Evolutionary conservation across 192 early-diverging fungal species (phyloP).

Genomic region (Dimargaris xerosporica): DNA sequence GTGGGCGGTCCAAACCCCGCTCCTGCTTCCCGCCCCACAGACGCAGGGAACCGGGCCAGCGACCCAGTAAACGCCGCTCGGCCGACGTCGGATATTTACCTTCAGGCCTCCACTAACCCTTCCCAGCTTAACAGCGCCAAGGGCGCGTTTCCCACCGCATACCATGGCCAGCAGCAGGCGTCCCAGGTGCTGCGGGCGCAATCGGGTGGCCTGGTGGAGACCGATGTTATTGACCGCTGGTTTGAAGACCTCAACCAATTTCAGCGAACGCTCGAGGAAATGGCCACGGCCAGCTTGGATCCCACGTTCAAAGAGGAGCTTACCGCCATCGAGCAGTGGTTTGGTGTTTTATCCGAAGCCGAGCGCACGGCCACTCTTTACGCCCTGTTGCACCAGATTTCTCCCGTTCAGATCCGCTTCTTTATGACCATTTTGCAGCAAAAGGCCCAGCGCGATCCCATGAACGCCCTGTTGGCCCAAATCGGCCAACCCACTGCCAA

Average conservation of each 20-base stretch:
- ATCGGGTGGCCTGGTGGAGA: neutral
- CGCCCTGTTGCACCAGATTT: slow-evolving; percentile 77
- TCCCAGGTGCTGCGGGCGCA: too few relatives aligned
- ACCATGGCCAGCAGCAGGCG: too few relatives aligned
- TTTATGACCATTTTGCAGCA: slow-evolving; percentile 88
- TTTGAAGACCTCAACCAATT: slow-evolving; percentile 84
- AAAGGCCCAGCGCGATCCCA: slow-evolving; percentile 74
- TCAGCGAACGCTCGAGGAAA: slow-evolving; percentile 81
- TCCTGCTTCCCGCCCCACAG: neutral
- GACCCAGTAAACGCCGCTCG: neutral
- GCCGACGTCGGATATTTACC: slow-evolving; percentile 5
- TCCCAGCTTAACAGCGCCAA: too few relatives aligned
- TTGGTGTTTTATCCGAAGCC: slow-evolving; percentile 71
- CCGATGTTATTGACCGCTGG: slow-evolving; percentile 73
- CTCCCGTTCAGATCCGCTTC: slow-evolving; percentile 84
- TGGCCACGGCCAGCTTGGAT: slow-evolving; percentile 66
- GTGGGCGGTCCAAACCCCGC: neutral
- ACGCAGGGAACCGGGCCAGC: neutral
- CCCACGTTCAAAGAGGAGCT: slow-evolving; percentile 81
- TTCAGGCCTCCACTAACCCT: neutral
- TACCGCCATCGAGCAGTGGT: slow-evolving; percentile 88
- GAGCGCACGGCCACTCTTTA: slow-evolving; percentile 89
- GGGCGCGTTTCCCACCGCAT: too few relatives aligned
- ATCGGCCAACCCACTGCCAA: slow-evolving; percentile 30
- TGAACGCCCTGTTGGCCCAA: slow-evolving; percentile 33